Conservation (phyloP, 768 basidiomycete genomes). For the Suillus subluteus region DNA sequence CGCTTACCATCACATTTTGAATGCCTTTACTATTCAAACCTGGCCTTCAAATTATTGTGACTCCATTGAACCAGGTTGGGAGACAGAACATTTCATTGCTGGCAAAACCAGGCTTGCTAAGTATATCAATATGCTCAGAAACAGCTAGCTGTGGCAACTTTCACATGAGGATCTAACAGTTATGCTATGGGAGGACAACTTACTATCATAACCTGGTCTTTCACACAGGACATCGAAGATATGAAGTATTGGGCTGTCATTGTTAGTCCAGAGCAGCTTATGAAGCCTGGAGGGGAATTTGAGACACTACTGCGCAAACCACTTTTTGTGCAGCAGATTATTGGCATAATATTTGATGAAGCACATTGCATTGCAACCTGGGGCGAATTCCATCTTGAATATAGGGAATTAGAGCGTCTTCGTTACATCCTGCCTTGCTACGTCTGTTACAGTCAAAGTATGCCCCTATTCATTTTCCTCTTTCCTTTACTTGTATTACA, state of each 20-base stretch:
- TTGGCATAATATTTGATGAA: background rate
- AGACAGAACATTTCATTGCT: background rate
- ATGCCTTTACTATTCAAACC: background rate
- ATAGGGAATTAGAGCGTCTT: background rate
- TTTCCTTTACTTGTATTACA: too few species aligned
- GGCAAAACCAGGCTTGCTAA: background rate
- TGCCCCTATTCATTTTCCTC: too few species aligned
- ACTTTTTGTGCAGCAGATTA: background rate
- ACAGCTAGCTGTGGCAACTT: background rate
- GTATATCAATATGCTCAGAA: background rate
- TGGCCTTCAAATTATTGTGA: background rate
- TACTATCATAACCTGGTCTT: too few species aligned
- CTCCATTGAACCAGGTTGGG: background rate
- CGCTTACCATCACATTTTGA: too few species aligned
- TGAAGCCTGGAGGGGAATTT: background rate
- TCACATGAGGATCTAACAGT: background rate
- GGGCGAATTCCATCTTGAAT: background rate
- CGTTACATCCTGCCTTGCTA: background rate
- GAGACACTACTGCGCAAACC: background rate
- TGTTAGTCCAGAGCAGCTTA: background rate
- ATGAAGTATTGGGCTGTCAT: background rate
- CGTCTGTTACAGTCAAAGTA: too few species aligned
- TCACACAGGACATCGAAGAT: background rate
- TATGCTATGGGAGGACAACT: background rate
- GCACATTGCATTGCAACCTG: background rate